Evolutionary conservation across 2,329 filamentous ascomycete genomes (phyloP).

Genomic region (Curvularia spicifera): DNA sequence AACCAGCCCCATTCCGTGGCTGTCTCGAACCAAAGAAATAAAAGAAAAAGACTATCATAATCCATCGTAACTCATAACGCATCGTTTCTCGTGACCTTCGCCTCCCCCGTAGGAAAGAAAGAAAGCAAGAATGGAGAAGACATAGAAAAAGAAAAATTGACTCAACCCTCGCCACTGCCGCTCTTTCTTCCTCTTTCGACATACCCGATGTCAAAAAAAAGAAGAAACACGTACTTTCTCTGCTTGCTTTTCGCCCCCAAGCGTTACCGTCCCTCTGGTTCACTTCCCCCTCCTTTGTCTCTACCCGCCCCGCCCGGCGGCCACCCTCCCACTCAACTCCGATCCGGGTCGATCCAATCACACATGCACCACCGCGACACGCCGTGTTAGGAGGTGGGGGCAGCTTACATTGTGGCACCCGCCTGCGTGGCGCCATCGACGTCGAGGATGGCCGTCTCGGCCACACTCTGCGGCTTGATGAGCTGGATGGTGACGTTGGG

Average conservation of each 20-base stretch:
- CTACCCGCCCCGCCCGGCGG: background rate
- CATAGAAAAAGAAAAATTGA: background rate
- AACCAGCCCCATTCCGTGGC: background rate
- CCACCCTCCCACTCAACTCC: too few species aligned
- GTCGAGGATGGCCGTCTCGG: conserved; percentile 42
- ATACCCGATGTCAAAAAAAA: background rate
- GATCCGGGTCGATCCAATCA: too few species aligned
- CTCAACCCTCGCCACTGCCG: background rate
- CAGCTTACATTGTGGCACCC: conserved; percentile 43
- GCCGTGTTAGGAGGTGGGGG: too few species aligned
- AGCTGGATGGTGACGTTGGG: conserved; percentile 41
- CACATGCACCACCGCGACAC: too few species aligned
- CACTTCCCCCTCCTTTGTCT: background rate
- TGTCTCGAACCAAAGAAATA: too few species aligned
- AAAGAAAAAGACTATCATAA: background rate
- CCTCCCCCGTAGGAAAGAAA: background rate
- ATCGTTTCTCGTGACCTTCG: background rate
- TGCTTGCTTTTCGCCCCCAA: background rate
- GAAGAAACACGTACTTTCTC: background rate
- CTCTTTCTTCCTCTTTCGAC: background rate
- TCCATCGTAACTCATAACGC: background rate
- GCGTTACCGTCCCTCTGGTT: background rate
- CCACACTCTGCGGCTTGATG: conserved; percentile 37
- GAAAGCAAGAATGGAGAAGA: background rate
- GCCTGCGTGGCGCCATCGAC: conserved; percentile 39